Conservation (phyloP, 257 asterid genomes). For the Solanum sitiens region DNA sequence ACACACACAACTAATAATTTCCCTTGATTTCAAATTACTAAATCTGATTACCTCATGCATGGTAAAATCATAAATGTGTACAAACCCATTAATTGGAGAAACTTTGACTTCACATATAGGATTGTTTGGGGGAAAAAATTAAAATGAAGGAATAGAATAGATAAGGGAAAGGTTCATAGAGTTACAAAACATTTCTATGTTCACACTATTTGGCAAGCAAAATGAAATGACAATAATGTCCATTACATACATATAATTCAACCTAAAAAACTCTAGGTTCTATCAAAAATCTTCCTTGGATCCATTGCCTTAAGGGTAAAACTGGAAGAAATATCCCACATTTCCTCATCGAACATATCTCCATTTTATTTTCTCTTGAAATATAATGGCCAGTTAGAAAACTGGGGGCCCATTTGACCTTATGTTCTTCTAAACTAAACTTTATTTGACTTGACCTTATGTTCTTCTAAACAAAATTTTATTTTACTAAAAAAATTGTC, state of each 20-base stretch:
- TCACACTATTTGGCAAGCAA: not conserved
- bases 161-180: not conserved
- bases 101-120: not conserved
- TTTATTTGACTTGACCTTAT: not conserved
- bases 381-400: not conserved
- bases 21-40: not conserved
- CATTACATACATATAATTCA: not conserved
- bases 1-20: not conserved
- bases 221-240: not conserved
- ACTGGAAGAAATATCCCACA: not conserved
- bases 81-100: not conserved
- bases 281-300: not conserved
- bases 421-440: no score
- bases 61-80: not conserved
- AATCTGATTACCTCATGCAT: not conserved
- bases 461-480: not conserved
- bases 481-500: not conserved
- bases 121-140: not conserved
- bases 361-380: not conserved
- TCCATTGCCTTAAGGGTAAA: not conserved
- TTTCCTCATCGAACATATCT: not conserved
- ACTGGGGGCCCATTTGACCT: not conserved
- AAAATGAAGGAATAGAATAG: not conserved
- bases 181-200: not conserved
- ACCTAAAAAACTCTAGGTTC: not conserved